Evolutionary conservation across 305 asterid genomes (phyloP).

Genomic region (Fraxinus albicans): DNA sequence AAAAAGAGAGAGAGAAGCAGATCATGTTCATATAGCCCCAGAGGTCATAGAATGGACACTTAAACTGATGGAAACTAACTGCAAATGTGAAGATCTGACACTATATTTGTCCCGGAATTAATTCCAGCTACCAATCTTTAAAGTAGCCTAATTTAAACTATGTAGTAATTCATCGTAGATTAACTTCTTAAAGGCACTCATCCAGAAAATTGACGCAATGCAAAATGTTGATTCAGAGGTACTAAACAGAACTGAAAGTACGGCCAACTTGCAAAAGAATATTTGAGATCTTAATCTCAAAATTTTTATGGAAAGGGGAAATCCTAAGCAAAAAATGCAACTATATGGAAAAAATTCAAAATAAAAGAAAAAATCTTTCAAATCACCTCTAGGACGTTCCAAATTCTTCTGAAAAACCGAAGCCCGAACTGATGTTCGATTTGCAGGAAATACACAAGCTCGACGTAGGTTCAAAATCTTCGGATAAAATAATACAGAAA

Average conservation of each 20-base stretch:
- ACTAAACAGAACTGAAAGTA: conserved; percentile 17
- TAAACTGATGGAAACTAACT: neutral
- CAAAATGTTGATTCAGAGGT: conserved; percentile 12
- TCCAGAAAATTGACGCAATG: neutral
- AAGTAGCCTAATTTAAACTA: neutral
- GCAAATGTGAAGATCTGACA: neutral
- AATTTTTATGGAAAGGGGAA: neutral
- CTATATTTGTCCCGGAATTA: neutral
- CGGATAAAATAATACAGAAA: conserved; percentile 15
- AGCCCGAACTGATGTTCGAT: conserved; percentile 20
- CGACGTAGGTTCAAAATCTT: conserved; percentile 22
- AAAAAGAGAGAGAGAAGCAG: neutral
- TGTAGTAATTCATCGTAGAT: neutral
- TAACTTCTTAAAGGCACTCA: conserved; percentile 1
- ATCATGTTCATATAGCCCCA: conserved; percentile 5
- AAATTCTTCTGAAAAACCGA: conserved; percentile 23
- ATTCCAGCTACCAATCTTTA: neutral
- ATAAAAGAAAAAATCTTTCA: neutral
- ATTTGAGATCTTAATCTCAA: neutral
- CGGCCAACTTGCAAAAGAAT: conserved; percentile 8
- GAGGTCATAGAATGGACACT: neutral
- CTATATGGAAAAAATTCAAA: neutral
- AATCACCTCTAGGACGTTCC: conserved; percentile 40
- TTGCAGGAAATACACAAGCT: conserved; percentile 30
- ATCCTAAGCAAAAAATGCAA: neutral